phyloP scores from a whole-genome alignment of 495 filamentous ascomycete species.

The Aspergillus mulundensis region DNA sequence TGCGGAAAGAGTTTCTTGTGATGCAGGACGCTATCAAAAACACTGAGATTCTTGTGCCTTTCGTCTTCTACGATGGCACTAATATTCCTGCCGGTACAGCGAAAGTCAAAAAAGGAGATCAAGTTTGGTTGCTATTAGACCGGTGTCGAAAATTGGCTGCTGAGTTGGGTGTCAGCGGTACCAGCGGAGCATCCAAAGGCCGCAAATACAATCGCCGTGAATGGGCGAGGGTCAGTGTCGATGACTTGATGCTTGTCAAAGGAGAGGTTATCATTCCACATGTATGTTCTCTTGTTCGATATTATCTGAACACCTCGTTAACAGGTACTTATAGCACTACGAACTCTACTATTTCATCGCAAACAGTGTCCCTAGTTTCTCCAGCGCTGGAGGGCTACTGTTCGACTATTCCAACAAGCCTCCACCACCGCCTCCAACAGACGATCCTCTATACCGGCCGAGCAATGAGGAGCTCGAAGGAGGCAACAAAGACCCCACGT shows the following conservation, averaged over 20 bases:
- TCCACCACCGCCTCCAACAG: slow-evolving; percentile 28
- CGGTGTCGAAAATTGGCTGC: slow-evolving; percentile 85
- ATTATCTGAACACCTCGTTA: slow-evolving; percentile 13
- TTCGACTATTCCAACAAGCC: slow-evolving; percentile 74
- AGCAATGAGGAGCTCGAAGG: slow-evolving; percentile 64
- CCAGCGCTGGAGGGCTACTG: slow-evolving; percentile 48
- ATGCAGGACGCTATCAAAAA: slow-evolving; percentile 85
- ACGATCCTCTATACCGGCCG: slow-evolving; percentile 46
- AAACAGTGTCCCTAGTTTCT: slow-evolving; percentile 72
- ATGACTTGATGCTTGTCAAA: slow-evolving; percentile 91
- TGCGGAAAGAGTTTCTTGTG: slow-evolving; percentile 78
- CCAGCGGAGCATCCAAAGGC: slow-evolving; percentile 49
- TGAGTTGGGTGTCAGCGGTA: slow-evolving; percentile 66
- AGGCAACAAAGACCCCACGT: slow-evolving; percentile 67
- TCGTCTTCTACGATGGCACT: slow-evolving; percentile 98
- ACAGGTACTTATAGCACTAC: slow-evolving; percentile 63
- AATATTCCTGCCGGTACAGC: slow-evolving; percentile 81
- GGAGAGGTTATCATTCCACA: slow-evolving; percentile 93
- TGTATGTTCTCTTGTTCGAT: slow-evolving; percentile 49
- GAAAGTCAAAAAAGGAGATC: slow-evolving; percentile 88
- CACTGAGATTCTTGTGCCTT: slow-evolving; percentile 86
- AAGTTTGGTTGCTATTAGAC: slow-evolving; percentile 87
- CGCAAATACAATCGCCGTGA: slow-evolving; percentile 64
- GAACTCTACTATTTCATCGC: slow-evolving; percentile 96
- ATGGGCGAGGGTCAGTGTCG: slow-evolving; percentile 93